Base-by-base conservation (phyloP, 2,329 filamentous ascomycete genomes). In the Thermochaetoides dissita region DNA sequence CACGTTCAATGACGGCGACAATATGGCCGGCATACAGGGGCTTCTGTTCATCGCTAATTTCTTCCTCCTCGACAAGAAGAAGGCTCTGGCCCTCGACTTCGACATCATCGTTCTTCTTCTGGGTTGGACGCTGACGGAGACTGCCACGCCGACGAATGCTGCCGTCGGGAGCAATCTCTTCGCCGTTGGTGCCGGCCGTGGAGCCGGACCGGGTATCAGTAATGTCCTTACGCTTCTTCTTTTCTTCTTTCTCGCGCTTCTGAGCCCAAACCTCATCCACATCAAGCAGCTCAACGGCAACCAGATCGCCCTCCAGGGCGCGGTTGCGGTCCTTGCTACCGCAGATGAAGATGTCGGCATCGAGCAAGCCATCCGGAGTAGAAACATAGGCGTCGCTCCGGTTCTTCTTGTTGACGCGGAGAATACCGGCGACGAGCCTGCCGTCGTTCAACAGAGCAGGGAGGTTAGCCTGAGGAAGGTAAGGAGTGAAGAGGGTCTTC, bases 91-190 rank as follows among this genome's bases (percentile, higher is more conserved):
- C 91, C 61, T 98, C 91, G 29, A 98, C 91, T 63, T 98, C 91
- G 28, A 98, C 91, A 60, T 98, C 91, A 53, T 98, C 91, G 50
- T 98, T 98, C 76, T 98, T 98, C 79, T 98, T 98, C 65, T 98
- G 91, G 0, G 89, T 96, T 7, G 91, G 91, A 41, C 91, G 83
- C 67, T 96, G 91, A 57, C 91, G 82, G 53, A 98, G 75, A 73
- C 89, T 96, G 52, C 91, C 91, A 57, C 91, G 84, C 52, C 91
- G 79, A 53, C 89, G 84, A 50, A 98, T 79, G 46, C 88, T 85
- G 55, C 88, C 87, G 55, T 95, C 89, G 41, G 71, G 71, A 49
- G 69, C 62, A 53, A 73, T 72, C 45, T 66, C 65, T 35, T 80
- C 75, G 58, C 82, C 74, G 55, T 74, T 79, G 48, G 79, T 79